Percentiles rank a stretch among this genome's conserved stretches.
phyloP scores from a whole-genome alignment of 768 basidiomycete species.

The Pulveroboletus sp. region DNA sequence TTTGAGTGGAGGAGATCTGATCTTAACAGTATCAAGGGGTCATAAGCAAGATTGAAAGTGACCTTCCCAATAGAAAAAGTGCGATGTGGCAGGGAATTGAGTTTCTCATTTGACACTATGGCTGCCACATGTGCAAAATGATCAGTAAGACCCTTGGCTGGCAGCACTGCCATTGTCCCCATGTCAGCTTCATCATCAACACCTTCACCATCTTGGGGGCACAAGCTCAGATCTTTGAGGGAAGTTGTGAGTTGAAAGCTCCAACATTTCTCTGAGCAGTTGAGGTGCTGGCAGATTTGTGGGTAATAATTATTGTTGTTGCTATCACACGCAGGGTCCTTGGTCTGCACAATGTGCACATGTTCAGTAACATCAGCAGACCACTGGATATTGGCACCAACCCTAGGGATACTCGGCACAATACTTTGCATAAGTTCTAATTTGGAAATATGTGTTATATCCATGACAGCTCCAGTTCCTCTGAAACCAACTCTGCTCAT shows the following conservation, averaged over 20 bases:
- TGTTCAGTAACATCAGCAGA: slow-evolving; percentile 1
- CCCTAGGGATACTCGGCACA: background rate
- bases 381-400: background rate
- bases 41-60: slow-evolving; percentile 25
- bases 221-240: background rate
- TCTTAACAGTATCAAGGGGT: slow-evolving; percentile 20
- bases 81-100: slow-evolving; percentile 8
- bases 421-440: background rate
- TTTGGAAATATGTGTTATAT: background rate
- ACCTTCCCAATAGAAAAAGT: slow-evolving; percentile 11
- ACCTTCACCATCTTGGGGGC: background rate
- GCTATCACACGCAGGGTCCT: slow-evolving; percentile 24
- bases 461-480: no score
- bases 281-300: slow-evolving; percentile 33
- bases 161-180: no score
- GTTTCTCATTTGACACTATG: background rate
- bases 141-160: no score
- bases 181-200: background rate
- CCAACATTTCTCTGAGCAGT: background rate
- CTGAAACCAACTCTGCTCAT: no score
- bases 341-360: slow-evolving; percentile 31
- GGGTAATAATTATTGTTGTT: slow-evolving; percentile 35
- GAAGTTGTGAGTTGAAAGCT: background rate
- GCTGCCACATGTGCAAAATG: no score
- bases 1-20: no score